Evolutionary conservation across 306 rosid species (phyloP).

Genomic region (Casuarina equisetifolia): DNA sequence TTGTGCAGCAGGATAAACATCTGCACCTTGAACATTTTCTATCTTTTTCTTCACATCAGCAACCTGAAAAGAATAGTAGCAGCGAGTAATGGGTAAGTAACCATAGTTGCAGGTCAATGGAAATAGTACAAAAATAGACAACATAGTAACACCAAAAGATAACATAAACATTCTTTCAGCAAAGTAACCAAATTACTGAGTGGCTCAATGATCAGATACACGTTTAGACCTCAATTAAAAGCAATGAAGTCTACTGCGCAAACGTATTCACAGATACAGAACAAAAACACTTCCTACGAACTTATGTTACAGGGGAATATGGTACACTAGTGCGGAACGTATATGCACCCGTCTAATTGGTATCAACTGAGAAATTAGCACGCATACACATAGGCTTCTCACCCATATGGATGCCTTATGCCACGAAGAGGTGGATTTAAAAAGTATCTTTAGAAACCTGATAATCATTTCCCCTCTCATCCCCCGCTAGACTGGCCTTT

Average conservation of each 20-base stretch:
- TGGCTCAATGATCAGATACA: not conserved
- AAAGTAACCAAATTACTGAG: not conserved
- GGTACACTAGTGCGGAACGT: not conserved
- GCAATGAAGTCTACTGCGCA: not conserved
- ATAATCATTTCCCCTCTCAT: not conserved
- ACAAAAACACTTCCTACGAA: not conserved
- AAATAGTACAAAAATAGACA: not conserved
- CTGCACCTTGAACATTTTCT: constrained; percentile 71
- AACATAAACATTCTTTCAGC: not conserved
- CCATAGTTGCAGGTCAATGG: not conserved
- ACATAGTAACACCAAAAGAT: not conserved
- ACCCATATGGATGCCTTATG: not conserved
- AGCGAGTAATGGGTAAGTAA: too few relatives aligned
- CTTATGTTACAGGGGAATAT: not conserved
- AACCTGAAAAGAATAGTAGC: constrained; percentile 48
- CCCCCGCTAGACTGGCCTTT: not conserved
- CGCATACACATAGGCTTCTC: too few relatives aligned
- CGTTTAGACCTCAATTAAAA: not conserved
- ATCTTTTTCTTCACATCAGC: constrained; percentile 78
- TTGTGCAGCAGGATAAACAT: constrained; percentile 79
- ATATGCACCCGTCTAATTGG: not conserved
- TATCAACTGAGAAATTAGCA: not conserved
- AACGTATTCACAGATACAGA: not conserved
- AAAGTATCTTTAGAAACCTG: not conserved
- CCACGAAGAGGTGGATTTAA: not conserved